These are phyloP conservation scores for Henningerozyma blattae DNA, from an alignment of 805 yeast genomes.

Conservation along the genomic window DNA sequence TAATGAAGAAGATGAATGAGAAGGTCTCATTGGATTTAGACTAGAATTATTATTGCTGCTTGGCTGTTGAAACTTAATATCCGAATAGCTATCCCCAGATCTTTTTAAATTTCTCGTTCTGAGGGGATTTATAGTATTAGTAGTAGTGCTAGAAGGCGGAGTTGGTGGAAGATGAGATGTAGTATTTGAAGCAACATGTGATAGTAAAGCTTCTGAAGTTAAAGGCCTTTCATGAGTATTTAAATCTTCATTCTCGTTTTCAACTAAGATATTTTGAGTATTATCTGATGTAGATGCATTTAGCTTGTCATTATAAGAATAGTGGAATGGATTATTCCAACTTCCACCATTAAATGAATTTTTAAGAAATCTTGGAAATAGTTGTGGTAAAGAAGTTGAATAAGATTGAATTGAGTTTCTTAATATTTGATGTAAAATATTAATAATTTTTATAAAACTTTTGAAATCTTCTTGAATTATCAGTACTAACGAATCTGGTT, in stretches of 20 bases:
- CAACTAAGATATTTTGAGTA: neutral
- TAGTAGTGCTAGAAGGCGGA: slow-evolving; percentile 6
- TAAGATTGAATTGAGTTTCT: slow-evolving; percentile 12
- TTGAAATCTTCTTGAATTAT: slow-evolving; percentile 11
- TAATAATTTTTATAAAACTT: slow-evolving; percentile 21
- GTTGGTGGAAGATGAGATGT: neutral
- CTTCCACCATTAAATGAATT: slow-evolving; percentile 69
- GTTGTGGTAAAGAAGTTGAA: slow-evolving; percentile 38
- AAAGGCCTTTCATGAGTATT: neutral
- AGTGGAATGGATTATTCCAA: slow-evolving; percentile 56
- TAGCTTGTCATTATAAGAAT: neutral
- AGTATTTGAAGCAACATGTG: neutral
- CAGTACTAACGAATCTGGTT: neutral
- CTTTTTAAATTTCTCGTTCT: slow-evolving; percentile 11
- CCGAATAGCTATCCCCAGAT: neutral
- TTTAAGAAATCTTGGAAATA: slow-evolving; percentile 55
- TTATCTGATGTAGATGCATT: neutral
- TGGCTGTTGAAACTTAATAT: neutral
- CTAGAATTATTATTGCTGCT: neutral
- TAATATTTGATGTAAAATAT: slow-evolving; percentile 18
- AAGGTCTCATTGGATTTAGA: neutral
- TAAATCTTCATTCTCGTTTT: neutral
- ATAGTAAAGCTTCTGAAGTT: neutral
- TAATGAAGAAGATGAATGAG: neutral
- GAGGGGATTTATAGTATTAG: slow-evolving; percentile 10